Evolutionary conservation across 768 basidiomycete genomes (phyloP), one percentile per base, ranked within the genome.

Genomic region (Rossbeevera mucosa): DNA sequence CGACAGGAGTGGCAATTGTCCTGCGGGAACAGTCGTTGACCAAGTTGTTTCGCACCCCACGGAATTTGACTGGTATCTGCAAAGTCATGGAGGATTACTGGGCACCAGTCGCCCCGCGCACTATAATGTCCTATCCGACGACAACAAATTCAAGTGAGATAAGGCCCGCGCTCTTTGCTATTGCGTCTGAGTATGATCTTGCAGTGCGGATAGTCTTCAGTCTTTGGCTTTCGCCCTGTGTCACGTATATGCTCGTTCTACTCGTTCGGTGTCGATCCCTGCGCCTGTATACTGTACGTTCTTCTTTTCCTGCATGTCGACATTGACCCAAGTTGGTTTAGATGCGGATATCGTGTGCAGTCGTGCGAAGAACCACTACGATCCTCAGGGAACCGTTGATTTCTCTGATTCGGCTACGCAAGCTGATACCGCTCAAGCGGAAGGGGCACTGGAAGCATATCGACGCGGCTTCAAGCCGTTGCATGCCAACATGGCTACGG

Each of bases 241-340:
- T 60, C 88, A 93, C 44, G 82, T 89, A 0, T 92, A 89, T 57
- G 86, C 88, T 1, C 79, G 88, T 3, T 81, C 87, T 9, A 90
- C 88, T 3, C 82, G 88, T 21, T 86, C 87, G 0, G 88, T 90
- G 1, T 90, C 88, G 0, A 89, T 90, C 46, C 88, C 88, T 0
- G 88, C 88, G 0, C 88, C 88, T 0, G 87, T 90, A 0, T 90
- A 90, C 58, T 90, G 88, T 89, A 60, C 60, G 83, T 66, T 22
- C 1, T 13, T 31, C 29, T 3, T 5, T 9, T 2, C 30, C 46
- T 14, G 12, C 22, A 2, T 50, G 16, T 25, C 48, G 38, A 40
- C 26, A 2, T 31, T 16, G 38, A 30, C 54, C 55, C n/a, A 50
- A 30, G 18, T 41, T 14, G 22, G 51, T 33, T 25, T 55, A 89